Evolutionary conservation across 371 early-diverging fungal genomes (phyloP), one percentile per base, ranked within the genome.

Genomic region (Rhizopus delemar): DNA sequence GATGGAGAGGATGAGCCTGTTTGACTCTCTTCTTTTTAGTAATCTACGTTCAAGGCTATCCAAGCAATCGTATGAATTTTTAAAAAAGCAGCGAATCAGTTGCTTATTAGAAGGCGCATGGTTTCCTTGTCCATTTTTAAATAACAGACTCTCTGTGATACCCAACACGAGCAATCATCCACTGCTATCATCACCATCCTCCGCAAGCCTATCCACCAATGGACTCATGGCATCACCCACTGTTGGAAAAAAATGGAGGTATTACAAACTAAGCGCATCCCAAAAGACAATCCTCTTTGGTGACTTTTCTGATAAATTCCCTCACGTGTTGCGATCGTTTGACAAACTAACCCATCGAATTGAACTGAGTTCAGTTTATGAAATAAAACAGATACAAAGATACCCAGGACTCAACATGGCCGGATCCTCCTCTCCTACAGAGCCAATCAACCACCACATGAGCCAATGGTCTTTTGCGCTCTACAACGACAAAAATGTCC

Each of bases 21-120:
- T 22, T 15, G 4, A 51, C 31, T 16, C 53, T 8, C 32, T 28
- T 16, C 46, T 48, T 29, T 8, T 48, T 29, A 88, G 91, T 29
- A 81, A 84, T 59, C 65, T 91, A 5, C 84, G 90, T 29, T 74
- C 83, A 7, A 66, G 82, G 8, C 59, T 88, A 15, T 86, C 87
- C 50, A 77, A 77, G 53, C 81, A 88, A 59, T 84, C 84, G n/a
- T 89, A 85, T 46, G 85, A 89, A 53, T 86, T 87, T 46, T 73
- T 91, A 22, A 87, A 86, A 60, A 76, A 85, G 34, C 92, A 91
- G 59, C 71, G 90, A 9, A 81, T 91, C 28, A 78, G 71, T 39
- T 87, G 89, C 60, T 59, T 91, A 36, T 52, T 86, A 29, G 63
- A 66, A 46, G 92, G 92, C n/a, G 87, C 86, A 4, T 91, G 90